A percentile compares a stretch with the other conserved stretches of the same genome.
These are phyloP conservation scores for Naganishia vishniacii DNA, from an alignment of 768 basidiomycete genomes.

Conservation along the genomic window DNA sequence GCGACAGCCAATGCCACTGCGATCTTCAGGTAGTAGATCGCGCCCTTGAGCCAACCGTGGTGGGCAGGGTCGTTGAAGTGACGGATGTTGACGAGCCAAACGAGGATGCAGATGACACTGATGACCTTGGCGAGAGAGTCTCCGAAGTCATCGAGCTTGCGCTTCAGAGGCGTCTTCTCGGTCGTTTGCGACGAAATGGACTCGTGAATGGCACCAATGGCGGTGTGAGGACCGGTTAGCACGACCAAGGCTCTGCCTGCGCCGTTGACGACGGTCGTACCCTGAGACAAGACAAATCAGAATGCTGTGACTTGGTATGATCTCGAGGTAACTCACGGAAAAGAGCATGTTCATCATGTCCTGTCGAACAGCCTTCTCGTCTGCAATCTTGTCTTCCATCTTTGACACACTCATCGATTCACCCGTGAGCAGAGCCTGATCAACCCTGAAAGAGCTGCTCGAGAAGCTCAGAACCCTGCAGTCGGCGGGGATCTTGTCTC, in stretches of 20 bases:
- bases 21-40: slow-evolving; percentile 98
- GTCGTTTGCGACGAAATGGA: slow-evolving; percentile 87
- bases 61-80: slow-evolving; percentile 96
- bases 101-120: slow-evolving; percentile 89
- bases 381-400: slow-evolving; percentile 61
- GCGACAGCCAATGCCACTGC: slow-evolving; percentile 98
- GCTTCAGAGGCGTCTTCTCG: slow-evolving; percentile 94
- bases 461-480: slow-evolving; percentile 81
- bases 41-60: slow-evolving; percentile 82
- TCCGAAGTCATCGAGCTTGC: slow-evolving; percentile 96
- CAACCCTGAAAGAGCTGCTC: slow-evolving; percentile 87
- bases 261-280: slow-evolving; percentile 93
- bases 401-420: slow-evolving; percentile 89
- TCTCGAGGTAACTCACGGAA: slow-evolving; percentile 56
- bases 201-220: slow-evolving; percentile 95
- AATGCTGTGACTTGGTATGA: neutral
- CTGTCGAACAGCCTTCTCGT: slow-evolving; percentile 82
- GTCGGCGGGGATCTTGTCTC: slow-evolving; percentile 93
- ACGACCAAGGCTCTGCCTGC: slow-evolving; percentile 80
- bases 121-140: slow-evolving; percentile 98
- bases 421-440: slow-evolving; percentile 94
- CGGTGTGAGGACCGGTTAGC: slow-evolving; percentile 76
- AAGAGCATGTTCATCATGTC: slow-evolving; percentile 98
- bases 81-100: slow-evolving; percentile 94
- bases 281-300: too few species aligned